Evolutionary conservation across 2,329 filamentous ascomycete species (phyloP).

Genomic region (Neofusicoccum laricinum): DNA sequence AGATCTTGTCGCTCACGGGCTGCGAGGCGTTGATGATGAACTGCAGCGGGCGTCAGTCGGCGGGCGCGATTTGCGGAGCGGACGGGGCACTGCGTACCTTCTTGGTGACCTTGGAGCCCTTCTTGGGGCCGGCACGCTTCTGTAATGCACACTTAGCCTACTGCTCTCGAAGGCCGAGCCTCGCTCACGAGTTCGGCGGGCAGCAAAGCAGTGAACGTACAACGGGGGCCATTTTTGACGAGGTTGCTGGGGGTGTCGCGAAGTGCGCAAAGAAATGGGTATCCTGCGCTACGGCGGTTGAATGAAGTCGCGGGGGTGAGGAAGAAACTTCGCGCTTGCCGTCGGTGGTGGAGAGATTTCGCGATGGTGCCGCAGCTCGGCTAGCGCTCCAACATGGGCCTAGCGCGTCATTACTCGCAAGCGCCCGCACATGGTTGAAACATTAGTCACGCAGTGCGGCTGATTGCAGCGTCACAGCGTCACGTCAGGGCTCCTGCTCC

Average conservation of each 20-base stretch:
- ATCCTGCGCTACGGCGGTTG: conserved; percentile 67
- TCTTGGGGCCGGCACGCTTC: conserved; percentile 53
- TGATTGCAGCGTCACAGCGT: too few species aligned
- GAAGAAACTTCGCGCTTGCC: neutral
- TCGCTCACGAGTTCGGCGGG: conserved; percentile 54
- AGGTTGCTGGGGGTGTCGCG: conserved; percentile 21
- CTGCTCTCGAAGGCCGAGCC: conserved; percentile 59
- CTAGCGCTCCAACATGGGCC: neutral
- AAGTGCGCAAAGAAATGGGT: conserved; percentile 77
- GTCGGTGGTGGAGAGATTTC: neutral
- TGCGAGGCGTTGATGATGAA: conserved; percentile 99
- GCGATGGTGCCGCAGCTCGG: conserved; percentile 14
- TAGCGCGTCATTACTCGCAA: neutral
- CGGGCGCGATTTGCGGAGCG: neutral
- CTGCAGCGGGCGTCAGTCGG: conserved; percentile 44
- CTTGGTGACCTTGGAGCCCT: conserved; percentile 73
- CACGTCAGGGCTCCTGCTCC: neutral
- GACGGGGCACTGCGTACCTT: conserved; percentile 57
- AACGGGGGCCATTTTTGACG: conserved; percentile 44
- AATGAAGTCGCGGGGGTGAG: neutral
- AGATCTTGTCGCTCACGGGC: conserved; percentile 99
- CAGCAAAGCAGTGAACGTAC: conserved; percentile 99
- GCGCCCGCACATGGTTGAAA: too few species aligned
- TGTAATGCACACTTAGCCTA: conserved; percentile 81
- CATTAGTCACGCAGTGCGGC: neutral